phyloP scores from a whole-genome alignment of 208 protist genomes.

The Leishmania major region DNA sequence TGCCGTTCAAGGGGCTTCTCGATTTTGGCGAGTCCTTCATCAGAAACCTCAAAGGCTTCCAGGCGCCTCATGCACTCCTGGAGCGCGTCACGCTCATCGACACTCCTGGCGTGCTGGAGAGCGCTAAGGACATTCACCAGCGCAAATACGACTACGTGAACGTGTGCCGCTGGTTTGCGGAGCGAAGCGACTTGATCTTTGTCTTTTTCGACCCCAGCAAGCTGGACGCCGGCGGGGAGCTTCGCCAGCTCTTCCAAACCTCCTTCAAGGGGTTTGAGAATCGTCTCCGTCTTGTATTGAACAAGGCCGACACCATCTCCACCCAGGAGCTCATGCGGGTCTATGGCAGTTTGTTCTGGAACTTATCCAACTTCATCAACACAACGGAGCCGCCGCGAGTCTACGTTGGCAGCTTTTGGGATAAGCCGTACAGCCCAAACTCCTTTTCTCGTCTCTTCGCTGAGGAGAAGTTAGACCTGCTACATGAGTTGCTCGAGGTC shows the following conservation, averaged over 20 bases:
- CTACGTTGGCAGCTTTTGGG: constrained; percentile 97
- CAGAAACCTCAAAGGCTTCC: constrained; percentile 81
- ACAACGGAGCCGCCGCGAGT: constrained; percentile 95
- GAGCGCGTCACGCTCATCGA: constrained; percentile 79
- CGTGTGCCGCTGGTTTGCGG: constrained; percentile 76
- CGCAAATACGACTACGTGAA: constrained; percentile 77
- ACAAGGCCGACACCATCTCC: constrained; percentile 94
- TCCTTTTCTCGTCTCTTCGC: constrained; percentile 75
- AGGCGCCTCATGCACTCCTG: constrained; percentile 83
- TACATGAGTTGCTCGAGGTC: constrained; percentile 76
- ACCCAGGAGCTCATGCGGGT: constrained; percentile 96
- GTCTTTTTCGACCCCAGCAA: constrained; percentile 85
- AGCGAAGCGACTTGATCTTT: constrained; percentile 80
- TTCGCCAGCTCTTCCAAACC: constrained; percentile 61
- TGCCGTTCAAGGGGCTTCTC: constrained; percentile 89
- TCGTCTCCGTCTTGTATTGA: constrained; percentile 95
- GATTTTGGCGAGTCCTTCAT: constrained; percentile 91
- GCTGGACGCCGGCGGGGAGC: constrained; percentile 70
- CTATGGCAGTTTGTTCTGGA: constrained; percentile 96
- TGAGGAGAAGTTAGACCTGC: constrained; percentile 84
- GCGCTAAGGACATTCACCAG: constrained; percentile 50
- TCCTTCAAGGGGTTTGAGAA: constrained; percentile 87
- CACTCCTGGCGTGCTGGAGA: constrained; percentile 81
- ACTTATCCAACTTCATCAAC: constrained; percentile 92
- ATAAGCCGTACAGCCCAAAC: constrained; percentile 74